Conservation (phyloP, 495 filamentous ascomycete genomes). For the Cairneyella variabilis region DNA sequence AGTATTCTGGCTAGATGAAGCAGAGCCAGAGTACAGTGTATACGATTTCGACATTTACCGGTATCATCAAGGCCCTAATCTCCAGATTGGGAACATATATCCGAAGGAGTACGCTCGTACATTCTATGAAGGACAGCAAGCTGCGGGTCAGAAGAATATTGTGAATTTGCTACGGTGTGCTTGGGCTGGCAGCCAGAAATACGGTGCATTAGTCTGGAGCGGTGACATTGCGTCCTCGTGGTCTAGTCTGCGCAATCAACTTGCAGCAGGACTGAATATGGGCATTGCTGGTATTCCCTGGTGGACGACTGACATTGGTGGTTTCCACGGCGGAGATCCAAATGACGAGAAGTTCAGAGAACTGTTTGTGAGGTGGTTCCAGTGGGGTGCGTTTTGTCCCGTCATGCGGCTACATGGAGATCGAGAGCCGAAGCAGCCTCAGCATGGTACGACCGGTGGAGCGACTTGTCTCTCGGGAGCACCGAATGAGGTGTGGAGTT, state of each 20-base stretch:
- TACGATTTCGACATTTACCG: slow-evolving; percentile 59
- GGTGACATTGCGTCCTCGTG: slow-evolving; percentile 57
- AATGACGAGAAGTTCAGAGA: slow-evolving; percentile 50
- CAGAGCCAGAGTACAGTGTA: slow-evolving; percentile 53
- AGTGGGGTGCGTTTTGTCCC: slow-evolving; percentile 57
- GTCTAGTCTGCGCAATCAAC: slow-evolving; percentile 49
- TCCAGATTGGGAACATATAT: slow-evolving; percentile 52
- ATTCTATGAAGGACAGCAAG: slow-evolving; percentile 53
- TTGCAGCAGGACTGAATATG: slow-evolving; percentile 55
- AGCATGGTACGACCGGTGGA: slow-evolving; percentile 32
- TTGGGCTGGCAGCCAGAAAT: slow-evolving; percentile 57
- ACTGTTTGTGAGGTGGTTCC: slow-evolving; percentile 58
- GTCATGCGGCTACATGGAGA: slow-evolving; percentile 58
- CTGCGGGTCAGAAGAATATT: slow-evolving; percentile 43
- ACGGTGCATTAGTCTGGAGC: slow-evolving; percentile 56
- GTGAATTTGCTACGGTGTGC: slow-evolving; percentile 56
- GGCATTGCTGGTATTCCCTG: slow-evolving; percentile 53
- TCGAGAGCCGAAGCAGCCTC: slow-evolving; percentile 47
- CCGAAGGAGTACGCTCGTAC: slow-evolving; percentile 49
- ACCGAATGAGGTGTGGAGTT: slow-evolving; percentile 57
- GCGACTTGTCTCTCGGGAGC: slow-evolving; percentile 36
- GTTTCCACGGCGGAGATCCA: slow-evolving; percentile 54
- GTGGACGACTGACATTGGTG: slow-evolving; percentile 45
- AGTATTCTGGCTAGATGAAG: slow-evolving; percentile 60
- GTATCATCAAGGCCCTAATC: slow-evolving; percentile 48